These are phyloP conservation scores for Exophiala bonariae DNA, from an alignment of 2,329 filamentous ascomycete species.

Conservation along the genomic window DNA sequence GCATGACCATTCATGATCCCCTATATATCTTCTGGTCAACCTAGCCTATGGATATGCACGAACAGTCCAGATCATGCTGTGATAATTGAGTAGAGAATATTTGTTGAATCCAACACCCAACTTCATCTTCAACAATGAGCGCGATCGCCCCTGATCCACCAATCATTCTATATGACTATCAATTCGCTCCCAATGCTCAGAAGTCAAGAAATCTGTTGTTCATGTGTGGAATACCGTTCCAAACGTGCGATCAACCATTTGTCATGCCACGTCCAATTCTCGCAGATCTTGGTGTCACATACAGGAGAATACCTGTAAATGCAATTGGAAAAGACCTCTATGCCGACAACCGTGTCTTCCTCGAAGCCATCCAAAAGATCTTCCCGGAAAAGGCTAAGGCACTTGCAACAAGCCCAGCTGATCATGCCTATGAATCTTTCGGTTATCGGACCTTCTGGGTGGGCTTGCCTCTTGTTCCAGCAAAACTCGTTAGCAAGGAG, in stretches of 20 bases:
- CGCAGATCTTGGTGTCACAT: conserved; percentile 11
- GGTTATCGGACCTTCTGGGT: conserved; percentile 17
- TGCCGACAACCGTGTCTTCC: conserved; percentile 14
- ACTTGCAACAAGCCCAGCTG: conserved; percentile 8
- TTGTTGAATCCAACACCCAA: too few species aligned
- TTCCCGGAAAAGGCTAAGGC: conserved; percentile 6
- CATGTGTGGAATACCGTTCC: conserved; percentile 6
- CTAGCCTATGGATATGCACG: too few species aligned
- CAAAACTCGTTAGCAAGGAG: conserved; percentile 10
- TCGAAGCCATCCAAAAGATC: conserved; percentile 11
- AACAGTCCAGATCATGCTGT: too few species aligned
- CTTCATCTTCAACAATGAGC: too few species aligned
- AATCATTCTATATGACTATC: conserved; percentile 13
- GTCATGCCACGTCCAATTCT: conserved; percentile 12
- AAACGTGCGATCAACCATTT: conserved; percentile 13
- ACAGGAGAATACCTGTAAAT: conserved; percentile 15
- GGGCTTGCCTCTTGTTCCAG: conserved; percentile 9
- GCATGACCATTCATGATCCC: too few species aligned
- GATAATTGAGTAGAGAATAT: too few species aligned
- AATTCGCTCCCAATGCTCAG: conserved; percentile 12
- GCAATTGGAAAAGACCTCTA: conserved; percentile 17
- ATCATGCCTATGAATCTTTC: conserved; percentile 18
- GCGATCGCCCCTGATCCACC: background rate
- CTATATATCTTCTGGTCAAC: too few species aligned
- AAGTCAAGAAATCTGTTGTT: conserved; percentile 9